Evolutionary conservation across 148 eudicot species (phyloP), one percentile per base, ranked within the genome.

Genomic region (Arctostaphylos glauca): DNA sequence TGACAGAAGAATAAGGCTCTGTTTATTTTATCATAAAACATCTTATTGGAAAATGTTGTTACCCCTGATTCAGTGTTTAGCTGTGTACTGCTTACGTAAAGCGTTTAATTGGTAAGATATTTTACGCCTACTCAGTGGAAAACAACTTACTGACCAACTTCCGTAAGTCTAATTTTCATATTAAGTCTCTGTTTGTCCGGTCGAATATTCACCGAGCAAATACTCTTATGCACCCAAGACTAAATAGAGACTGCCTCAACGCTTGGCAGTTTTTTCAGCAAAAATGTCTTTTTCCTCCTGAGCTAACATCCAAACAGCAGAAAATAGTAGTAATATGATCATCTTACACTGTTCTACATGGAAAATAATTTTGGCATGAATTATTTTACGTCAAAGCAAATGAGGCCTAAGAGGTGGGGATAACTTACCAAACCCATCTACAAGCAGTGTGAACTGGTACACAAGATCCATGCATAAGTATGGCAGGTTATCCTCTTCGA

Each of bases 381-480:
- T 6, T 46, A 18, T 31, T 50, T 47, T 15, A 19, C 23, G 15
- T 10, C 44, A 38, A 25, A 66, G 12, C 7, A 31, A 66, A 66
- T 2, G 18, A 12, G 31, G 71, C 16, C 16, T 43, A 66, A 48
- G 55, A 67, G 18, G 4, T 5, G 19, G 70, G 47, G 23, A 70
- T 12, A 76, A 86, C 99, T 91, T 85, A 96, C 99, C 99, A 81
- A 96, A 94, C 85, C 99, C 99, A 81, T 92, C 86, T 18, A 94
- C 94, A 49, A 96, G 99, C 89, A 96, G 82, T 9, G 97, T 91
- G 88, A 79, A 93, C 86, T 96, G 94, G 76, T 96, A 96, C 25
- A 91, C 92, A 74, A 96, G 98, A 90, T 94, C 99, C 98, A 96
- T 91, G 90, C 99, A 96, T 50, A 96, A 83, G 76, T 88, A 96